Evolutionary conservation across 495 filamentous ascomycete genomes (phyloP).

Genomic region (Aspergillus kassunensis): DNA sequence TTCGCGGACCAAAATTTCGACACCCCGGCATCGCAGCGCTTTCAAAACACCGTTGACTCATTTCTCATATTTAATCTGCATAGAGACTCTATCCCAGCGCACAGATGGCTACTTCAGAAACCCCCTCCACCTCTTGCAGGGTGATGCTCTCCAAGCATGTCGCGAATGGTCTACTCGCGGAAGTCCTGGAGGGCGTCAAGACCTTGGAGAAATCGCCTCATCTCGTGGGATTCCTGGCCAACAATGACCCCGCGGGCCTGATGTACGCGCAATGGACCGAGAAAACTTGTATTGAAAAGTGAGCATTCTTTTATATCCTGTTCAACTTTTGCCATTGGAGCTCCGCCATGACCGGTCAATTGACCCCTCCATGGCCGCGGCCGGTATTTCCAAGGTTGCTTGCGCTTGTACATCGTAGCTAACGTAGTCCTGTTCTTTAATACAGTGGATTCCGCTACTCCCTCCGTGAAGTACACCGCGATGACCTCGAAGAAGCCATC

Average conservation of each 20-base stretch:
- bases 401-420: constrained; percentile 19
- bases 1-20: constrained; percentile 33
- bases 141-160: constrained; percentile 82
- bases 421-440: constrained; percentile 17
- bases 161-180: constrained; percentile 70
- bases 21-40: constrained; percentile 19
- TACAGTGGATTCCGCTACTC: constrained; percentile 83
- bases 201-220: constrained; percentile 67
- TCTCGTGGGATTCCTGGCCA: constrained; percentile 87
- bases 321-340: constrained; percentile 16
- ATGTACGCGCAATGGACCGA: constrained; percentile 97
- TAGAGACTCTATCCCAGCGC: constrained; percentile 6
- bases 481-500: constrained; percentile 82
- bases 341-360: not conserved
- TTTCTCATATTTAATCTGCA: constrained; percentile 4
- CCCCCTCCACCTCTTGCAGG: constrained; percentile 67
- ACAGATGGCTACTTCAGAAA: constrained; percentile 34
- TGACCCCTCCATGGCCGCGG: not conserved
- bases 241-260: constrained; percentile 80
- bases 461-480: constrained; percentile 75
- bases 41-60: constrained; percentile 14
- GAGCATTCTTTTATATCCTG: constrained; percentile 38
- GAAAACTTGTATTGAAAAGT: constrained; percentile 94
- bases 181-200: constrained; percentile 68
- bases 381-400: too few species aligned